Conservation (phyloP, 108 stramenopile genomes). For the Thalassiosira profunda region DNA sequence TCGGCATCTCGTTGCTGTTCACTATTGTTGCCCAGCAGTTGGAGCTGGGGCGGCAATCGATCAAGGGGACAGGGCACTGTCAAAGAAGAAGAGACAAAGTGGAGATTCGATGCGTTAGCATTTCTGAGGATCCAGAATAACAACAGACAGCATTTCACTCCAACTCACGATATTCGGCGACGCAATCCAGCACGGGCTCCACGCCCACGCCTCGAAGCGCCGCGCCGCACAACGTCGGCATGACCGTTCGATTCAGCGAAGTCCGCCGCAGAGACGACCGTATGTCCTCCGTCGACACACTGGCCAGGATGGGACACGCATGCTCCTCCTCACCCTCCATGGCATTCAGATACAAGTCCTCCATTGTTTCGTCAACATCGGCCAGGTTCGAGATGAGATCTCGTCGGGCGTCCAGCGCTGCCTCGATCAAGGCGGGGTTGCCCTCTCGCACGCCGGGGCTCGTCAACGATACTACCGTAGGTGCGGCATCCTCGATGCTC, state of each 20-base stretch:
- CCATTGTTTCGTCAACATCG: constrained; percentile 83
- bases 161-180: constrained; percentile 74
- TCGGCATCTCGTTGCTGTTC: constrained; percentile 3
- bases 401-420: constrained; percentile 60
- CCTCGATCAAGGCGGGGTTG: constrained; percentile 49
- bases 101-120: too few species aligned
- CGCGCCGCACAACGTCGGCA: constrained; percentile 86
- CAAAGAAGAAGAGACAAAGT: neutral
- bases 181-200: constrained; percentile 93
- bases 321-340: constrained; percentile 12
- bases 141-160: too few species aligned
- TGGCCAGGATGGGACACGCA: constrained; percentile 27
- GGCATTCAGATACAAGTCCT: constrained; percentile 73
- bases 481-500: constrained; percentile 75
- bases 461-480: constrained; percentile 56
- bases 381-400: constrained; percentile 77
- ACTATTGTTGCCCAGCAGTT: constrained; percentile 29
- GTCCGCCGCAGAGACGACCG: constrained; percentile 75
- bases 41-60: constrained; percentile 67
- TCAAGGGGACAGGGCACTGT: constrained; percentile 93
- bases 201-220: constrained; percentile 94
- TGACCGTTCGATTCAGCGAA: constrained; percentile 59
- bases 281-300: constrained; percentile 62
- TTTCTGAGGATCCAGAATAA: too few species aligned
- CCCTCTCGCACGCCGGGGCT: constrained; percentile 34